These are phyloP conservation scores for Beauveria sp. DNA, from an alignment of 2,329 filamentous ascomycete species.

Conservation along the genomic window DNA sequence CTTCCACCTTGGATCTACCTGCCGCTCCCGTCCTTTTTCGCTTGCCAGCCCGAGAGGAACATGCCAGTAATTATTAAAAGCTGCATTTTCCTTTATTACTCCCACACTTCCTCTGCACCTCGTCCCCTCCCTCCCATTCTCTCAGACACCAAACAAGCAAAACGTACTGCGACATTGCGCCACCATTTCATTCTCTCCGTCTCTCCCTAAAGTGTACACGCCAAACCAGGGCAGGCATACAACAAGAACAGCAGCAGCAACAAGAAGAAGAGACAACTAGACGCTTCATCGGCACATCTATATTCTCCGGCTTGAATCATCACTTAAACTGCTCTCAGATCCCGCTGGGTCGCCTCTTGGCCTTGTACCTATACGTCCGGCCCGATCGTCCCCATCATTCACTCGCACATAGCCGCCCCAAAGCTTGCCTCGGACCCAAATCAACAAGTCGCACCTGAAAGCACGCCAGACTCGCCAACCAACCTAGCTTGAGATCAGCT, in stretches of 20 bases:
- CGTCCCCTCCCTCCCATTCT: neutral
- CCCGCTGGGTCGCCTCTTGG: neutral
- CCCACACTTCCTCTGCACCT: neutral
- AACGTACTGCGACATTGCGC: neutral
- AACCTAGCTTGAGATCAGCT: neutral
- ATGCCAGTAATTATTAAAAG: neutral
- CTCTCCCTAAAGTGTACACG: neutral
- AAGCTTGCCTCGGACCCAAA: slow-evolving; percentile 9
- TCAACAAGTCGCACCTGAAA: neutral
- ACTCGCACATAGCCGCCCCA: slow-evolving; percentile 1
- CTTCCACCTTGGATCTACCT: neutral
- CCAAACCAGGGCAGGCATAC: neutral
- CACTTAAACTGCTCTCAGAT: neutral
- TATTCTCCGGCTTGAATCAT: neutral
- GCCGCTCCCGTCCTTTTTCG: neutral
- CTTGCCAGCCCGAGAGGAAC: neutral
- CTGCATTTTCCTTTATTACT: neutral
- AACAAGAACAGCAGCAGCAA: neutral
- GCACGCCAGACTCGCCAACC: neutral
- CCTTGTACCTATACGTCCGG: neutral
- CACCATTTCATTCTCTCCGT: neutral
- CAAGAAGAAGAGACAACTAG: neutral
- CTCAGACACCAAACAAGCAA: neutral
- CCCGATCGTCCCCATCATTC: slow-evolving; percentile 6
- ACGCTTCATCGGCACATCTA: neutral